phyloP scores from a whole-genome alignment of 164 flowering plant species.

The Tinospora cordifolia region DNA sequence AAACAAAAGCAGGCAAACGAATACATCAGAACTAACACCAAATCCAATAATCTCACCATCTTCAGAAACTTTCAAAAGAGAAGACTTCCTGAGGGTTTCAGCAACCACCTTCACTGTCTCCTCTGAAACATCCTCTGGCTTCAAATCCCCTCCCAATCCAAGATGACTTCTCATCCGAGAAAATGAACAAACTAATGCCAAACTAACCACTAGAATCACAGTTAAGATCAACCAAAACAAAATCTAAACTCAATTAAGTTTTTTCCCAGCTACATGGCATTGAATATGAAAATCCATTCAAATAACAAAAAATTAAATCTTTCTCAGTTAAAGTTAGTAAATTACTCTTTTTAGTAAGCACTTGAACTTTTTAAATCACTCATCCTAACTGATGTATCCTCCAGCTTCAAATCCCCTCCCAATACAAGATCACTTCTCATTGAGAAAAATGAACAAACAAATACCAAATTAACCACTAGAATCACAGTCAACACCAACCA shows the following conservation, averaged over 20 bases:
- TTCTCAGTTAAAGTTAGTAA: too few relatives aligned
- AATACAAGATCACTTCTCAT: conserved; percentile 71
- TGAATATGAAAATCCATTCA: too few relatives aligned
- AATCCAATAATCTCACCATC: conserved; percentile 46
- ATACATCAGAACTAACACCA: neutral
- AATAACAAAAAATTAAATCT: too few relatives aligned
- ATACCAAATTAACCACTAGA: conserved; percentile 79
- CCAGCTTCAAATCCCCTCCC: conserved; percentile 43
- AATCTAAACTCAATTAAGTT: neutral
- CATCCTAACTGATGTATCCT: conserved; percentile 53
- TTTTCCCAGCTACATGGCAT: too few relatives aligned
- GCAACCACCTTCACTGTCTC: conserved; percentile 69
- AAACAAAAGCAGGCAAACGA: neutral
- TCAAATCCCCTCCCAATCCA: conserved; percentile 44
- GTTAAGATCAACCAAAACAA: conserved; percentile 29
- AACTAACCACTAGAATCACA: conserved; percentile 58
- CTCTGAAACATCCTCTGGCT: conserved; percentile 51
- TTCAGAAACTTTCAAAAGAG: conserved; percentile 64
- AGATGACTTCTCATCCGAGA: conserved; percentile 74
- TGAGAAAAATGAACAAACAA: conserved; percentile 77
- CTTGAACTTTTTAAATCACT: too few relatives aligned
- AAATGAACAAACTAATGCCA: conserved; percentile 86
- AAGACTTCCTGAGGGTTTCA: conserved; percentile 51
- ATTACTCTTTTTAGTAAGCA: too few relatives aligned
- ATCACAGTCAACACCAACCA: conserved; percentile 32